Base-by-base conservation (phyloP, 176 grass and related monocot species). In the Calamus simplicifolius region DNA sequence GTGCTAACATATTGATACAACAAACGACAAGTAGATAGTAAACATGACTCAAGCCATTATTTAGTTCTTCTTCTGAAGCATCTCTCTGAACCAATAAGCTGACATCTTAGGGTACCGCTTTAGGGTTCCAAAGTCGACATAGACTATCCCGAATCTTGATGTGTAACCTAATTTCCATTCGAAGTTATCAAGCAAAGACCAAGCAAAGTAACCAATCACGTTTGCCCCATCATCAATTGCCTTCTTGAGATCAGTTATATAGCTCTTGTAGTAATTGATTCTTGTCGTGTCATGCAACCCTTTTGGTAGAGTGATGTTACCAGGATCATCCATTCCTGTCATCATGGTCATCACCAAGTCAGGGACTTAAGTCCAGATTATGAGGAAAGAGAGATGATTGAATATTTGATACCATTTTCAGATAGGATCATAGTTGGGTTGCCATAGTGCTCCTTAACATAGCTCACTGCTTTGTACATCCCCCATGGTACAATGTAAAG, bases 401-500 rank as follows among this genome's bases (percentile, higher is more conserved):
- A 19, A 64, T 52, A 28, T 16, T 52, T 25, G 27, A 52, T 87
- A 95, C 89, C 91, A 28, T 87, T 95, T 59, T 95, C 91, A 3
- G 82, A 69, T 10, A 95, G 66, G 66, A 90, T 78, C n/a, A 95
- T 72, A 3, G 77, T 13, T 3, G 91, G 86, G 59, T 85, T 74
- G 48, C 56, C 67, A 65, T 79, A 95, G 49, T 79, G 76, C 65
- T 87, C 80, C 57, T 95, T 95, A 13, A 89, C 78, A 70, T 89
- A 86, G 4, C 79, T 76, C 19, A 95, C 63, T 6, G 90, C 90
- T 38, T 87, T 95, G 74, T 95, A 95, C 31, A 95, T 75, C 3
- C 90, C 90, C 90, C 86, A 90, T 10, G 86, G 86, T 57, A 95
- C 86, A 35, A 87, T 82, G 38, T 95, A 95, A 23, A 95, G 67